Conservation (phyloP, 495 filamentous ascomycete genomes). For the Aspergillus mulundensis region DNA sequence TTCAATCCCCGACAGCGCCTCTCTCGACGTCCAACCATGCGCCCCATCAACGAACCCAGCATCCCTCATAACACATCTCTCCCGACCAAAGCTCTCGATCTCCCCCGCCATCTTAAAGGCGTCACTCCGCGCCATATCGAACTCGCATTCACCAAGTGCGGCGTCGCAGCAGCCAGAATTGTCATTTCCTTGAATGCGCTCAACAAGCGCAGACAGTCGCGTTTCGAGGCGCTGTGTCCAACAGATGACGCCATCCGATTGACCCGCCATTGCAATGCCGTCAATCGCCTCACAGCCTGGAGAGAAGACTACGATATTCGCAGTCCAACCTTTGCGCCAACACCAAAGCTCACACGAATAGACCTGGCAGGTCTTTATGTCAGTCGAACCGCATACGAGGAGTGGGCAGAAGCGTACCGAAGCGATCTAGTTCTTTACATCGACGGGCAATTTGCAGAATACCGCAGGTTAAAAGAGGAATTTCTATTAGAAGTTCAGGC, state of each 20-base stretch:
- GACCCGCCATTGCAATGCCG: constrained; percentile 13
- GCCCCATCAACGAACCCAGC: not conserved
- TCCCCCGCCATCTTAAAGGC: not conserved
- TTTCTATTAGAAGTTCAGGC: not conserved
- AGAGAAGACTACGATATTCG: constrained; percentile 5
- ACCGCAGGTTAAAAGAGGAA: not conserved
- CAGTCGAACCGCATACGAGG: constrained; percentile 13
- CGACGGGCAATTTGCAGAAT: not conserved
- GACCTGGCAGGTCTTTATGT: constrained; percentile 10
- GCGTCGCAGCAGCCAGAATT: not conserved
- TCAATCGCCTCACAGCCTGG: constrained; percentile 24
- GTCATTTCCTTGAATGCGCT: not conserved
- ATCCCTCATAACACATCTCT: not conserved
- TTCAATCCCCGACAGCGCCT: not conserved
- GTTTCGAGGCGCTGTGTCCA: not conserved
- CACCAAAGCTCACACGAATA: constrained; percentile 18
- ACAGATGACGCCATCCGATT: not conserved
- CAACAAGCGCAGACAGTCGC: not conserved
- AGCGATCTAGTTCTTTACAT: not conserved
- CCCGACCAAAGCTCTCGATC: not conserved
- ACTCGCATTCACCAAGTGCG: constrained; percentile 1
- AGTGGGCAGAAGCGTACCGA: constrained; percentile 7
- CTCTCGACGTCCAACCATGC: not conserved
- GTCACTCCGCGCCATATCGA: not conserved
- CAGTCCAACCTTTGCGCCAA: constrained; percentile 17